Conservation (phyloP, 2,329 filamentous ascomycete species). For the Mollisia scopiformis region DNA sequence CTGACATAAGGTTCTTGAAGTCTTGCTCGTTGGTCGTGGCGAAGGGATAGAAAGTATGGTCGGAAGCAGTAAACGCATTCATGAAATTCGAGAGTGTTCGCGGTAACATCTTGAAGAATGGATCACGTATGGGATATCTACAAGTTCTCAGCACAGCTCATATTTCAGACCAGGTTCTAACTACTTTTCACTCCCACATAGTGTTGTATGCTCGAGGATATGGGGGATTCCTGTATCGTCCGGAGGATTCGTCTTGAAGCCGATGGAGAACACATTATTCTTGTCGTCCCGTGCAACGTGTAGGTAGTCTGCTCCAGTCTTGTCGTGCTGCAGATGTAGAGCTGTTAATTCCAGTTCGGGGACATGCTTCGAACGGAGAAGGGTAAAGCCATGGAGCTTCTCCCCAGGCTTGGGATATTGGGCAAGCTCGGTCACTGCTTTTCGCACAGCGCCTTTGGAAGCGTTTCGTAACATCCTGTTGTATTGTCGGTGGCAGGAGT, state of each 20-base stretch:
- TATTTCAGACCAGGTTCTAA: constrained; percentile 25
- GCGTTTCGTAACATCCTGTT: constrained; percentile 53
- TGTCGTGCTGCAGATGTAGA: constrained; percentile 87
- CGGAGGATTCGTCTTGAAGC: constrained; percentile 98
- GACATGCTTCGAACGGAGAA: constrained; percentile 87
- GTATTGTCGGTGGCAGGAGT: not conserved
- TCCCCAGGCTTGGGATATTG: constrained; percentile 79
- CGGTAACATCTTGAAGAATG: constrained; percentile 99
- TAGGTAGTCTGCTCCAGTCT: constrained; percentile 93
- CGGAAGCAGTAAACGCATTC: constrained; percentile 96
- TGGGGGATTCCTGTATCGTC: constrained; percentile 96
- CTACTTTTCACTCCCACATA: constrained; percentile 93
- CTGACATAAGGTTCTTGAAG: constrained; percentile 93
- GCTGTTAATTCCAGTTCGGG: constrained; percentile 93
- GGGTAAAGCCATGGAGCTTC: constrained; percentile 89
- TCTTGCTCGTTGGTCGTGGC: constrained; percentile 95
- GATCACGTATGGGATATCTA: constrained; percentile 95
- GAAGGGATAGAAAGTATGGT: constrained; percentile 97
- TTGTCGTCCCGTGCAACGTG: constrained; percentile 93
- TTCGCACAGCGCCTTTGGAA: constrained; percentile 51
- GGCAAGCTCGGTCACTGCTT: constrained; percentile 75
- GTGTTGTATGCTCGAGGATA: constrained; percentile 95
- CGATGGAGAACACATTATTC: constrained; percentile 99
- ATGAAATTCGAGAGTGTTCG: constrained; percentile 99
- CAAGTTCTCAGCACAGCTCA: constrained; percentile 34